Evolutionary conservation across 2,329 filamentous ascomycete genomes (phyloP).

Genomic region (Teratosphaeria pseudoeucalypti): DNA sequence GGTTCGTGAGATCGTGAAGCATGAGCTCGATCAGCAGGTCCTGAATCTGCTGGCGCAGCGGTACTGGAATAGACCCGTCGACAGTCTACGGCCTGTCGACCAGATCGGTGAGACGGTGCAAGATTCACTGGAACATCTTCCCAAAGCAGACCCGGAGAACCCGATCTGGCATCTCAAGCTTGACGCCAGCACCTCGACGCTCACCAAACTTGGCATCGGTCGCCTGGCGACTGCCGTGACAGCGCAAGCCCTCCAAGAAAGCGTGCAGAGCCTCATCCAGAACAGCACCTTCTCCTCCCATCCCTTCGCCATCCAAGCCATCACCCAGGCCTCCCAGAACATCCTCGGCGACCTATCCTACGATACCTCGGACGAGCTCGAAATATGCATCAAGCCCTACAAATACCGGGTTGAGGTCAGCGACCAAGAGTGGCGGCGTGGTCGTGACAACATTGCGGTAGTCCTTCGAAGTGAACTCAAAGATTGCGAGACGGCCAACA

Average conservation of each 20-base stretch:
- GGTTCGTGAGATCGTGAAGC: constrained; percentile 80
- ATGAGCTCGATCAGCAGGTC: constrained; percentile 87
- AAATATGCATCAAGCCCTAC: constrained; percentile 98
- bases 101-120: constrained; percentile 15
- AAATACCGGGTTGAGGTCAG: constrained; percentile 97
- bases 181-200: constrained; percentile 76
- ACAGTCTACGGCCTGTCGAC: constrained; percentile 55
- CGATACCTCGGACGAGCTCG: constrained; percentile 93
- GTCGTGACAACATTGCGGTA: constrained; percentile 68
- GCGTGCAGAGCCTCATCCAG: constrained; percentile 68
- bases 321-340: constrained; percentile 76
- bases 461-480: constrained; percentile 80
- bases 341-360: constrained; percentile 94
- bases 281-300: constrained; percentile 80
- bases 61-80: constrained; percentile 94
- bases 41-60: constrained; percentile 83
- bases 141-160: constrained; percentile 74
- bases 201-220: constrained; percentile 91
- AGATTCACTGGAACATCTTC: constrained; percentile 51
- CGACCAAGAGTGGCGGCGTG: constrained; percentile 75
- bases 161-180: constrained; percentile 90
- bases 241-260: constrained; percentile 72
- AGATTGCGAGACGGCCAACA: constrained; percentile 71
- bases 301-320: constrained; percentile 86
- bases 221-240: constrained; percentile 87